Evolutionary conservation across 2,329 filamentous ascomycete species (phyloP), one percentile per base, ranked within the genome.

Genomic region (Monilinia aucupariae): DNA sequence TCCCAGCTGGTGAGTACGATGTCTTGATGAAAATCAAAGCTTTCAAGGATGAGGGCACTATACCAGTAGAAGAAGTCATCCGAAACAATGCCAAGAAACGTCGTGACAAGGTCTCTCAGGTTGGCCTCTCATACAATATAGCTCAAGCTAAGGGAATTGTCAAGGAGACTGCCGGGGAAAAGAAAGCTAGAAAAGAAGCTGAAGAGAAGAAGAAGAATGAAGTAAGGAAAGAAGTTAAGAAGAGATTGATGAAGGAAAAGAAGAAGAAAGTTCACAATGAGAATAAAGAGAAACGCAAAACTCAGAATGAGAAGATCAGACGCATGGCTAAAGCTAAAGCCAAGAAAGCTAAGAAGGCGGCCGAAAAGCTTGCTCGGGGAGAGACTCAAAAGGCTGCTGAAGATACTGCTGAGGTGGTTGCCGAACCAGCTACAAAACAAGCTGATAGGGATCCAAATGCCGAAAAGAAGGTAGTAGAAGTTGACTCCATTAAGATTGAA

Each of bases 71-170:
- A 61, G 64, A 71, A 34, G 81, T 86, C 0, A 78, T 86, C 2
- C 67, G 66, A 22, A 65, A 66, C 37, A 70, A 70, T 58, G 68
- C 66, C 6, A 65, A 69, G 34, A 62, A 61, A 79, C 83, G 68
- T 17, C 67, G 68, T 4, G 81, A 84, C 56, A 86, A 86, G 73
- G 76, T 87, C 4, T 77, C 82, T 1, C 79, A 82, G 32, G 81
- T 85, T n/a, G 84, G 83, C 4, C 78, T 82, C 37, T 80, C 82
- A 0, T 86, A 86, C 63, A 83, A 86, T 67, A 70, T 86, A 4
- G 84, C 84, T 0, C 83, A 86, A 71, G 81, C 79, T 71, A 86
- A 85, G 70, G 83, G 83, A 2, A 76, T 77, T 34, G 69, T 81
- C 32, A 74, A 79, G 13, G 81, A 84, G 68, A 78, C 56, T 10